Base-by-base conservation (phyloP, 192 early-diverging fungal genomes). In the Podila verticillata region DNA sequence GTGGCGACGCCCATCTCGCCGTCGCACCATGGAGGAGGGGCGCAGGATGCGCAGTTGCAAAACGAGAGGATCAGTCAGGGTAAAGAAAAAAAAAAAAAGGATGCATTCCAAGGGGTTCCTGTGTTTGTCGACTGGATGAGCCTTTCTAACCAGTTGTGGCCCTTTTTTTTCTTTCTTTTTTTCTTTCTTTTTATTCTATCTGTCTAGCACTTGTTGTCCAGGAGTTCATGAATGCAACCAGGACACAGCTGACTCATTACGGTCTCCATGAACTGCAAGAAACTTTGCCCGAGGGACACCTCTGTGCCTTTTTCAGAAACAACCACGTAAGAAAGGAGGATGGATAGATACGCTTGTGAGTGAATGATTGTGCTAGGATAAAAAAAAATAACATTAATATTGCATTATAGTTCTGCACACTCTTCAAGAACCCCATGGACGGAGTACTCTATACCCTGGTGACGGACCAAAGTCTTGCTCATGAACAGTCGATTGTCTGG, bases 291-390 rank as follows among this genome's bases (percentile, higher is more conserved):
- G 82, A 83, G 2, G 70, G 84, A 20, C 70, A 83, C 4, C 75
- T 96, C 15, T 86, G 87, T 56, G 95, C 96, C 48, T 81, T 99
- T 44, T 99, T 99, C 86, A 87, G 96, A 63, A 98, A 98, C 83
- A 99, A 99, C 80, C 96, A 98, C 66, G 88, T 86, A 84, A 84
- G 81, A 39, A 10, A 39, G 10, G 12, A 39, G n/a, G 12, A 39
- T 39, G 39, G 1, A 36, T 36, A 74, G 29, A 24, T 32, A 48
- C n/a, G 26, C 9, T n/a, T 20, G 59, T 62, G n/a, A 59, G 7
- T 13, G 32, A n/a, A 20, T 36, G 30, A 48, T n/a, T 6, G 20
- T 48, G 7, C 56, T 39, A 3, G 22, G 8, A 20, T 12, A 10
- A 24, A 17, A 19, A n/a, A 28, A 48, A 22, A 0, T 49, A 17